phyloP scores from a whole-genome alignment of 306 rosid species.

The Psophocarpus tetragonolobus region DNA sequence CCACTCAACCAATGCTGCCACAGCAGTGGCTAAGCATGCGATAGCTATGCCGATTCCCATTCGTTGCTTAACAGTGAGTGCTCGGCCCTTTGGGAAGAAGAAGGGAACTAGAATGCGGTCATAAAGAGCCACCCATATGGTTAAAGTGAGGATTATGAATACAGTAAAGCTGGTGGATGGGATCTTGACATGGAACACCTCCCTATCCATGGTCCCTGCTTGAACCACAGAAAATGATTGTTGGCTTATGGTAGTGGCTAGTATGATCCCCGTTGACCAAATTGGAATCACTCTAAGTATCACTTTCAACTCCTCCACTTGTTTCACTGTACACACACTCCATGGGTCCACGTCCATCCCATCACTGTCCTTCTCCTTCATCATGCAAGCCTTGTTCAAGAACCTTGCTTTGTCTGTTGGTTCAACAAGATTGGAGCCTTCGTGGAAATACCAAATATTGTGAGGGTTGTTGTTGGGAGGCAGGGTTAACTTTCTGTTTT shows the following conservation, averaged over 20 bases:
- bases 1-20: slow-evolving; percentile 60
- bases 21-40: slow-evolving; percentile 43
- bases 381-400: slow-evolving; percentile 81
- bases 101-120: slow-evolving; percentile 57
- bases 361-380: slow-evolving; percentile 43
- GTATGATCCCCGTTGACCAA: slow-evolving; percentile 67
- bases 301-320: slow-evolving; percentile 82
- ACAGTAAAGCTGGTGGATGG: slow-evolving; percentile 59
- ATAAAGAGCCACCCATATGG: slow-evolving; percentile 62
- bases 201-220: slow-evolving; percentile 64
- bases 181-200: slow-evolving; percentile 32
- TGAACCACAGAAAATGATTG: slow-evolving; percentile 52
- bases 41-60: slow-evolving; percentile 63
- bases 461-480: slow-evolving; percentile 44
- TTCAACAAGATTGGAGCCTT: slow-evolving; percentile 54
- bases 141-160: slow-evolving; percentile 52
- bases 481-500: slow-evolving; percentile 49
- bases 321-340: slow-evolving; percentile 66
- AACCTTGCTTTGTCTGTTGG: slow-evolving; percentile 70
- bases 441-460: slow-evolving; percentile 53
- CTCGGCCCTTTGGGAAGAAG: slow-evolving; percentile 43
- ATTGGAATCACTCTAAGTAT: slow-evolving; percentile 68
- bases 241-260: slow-evolving; percentile 44
- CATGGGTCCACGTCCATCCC: slow-evolving; percentile 57
- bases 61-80: slow-evolving; percentile 47